Conservation (phyloP, 2,329 filamentous ascomycete species). For the Claviceps sorghi region DNA sequence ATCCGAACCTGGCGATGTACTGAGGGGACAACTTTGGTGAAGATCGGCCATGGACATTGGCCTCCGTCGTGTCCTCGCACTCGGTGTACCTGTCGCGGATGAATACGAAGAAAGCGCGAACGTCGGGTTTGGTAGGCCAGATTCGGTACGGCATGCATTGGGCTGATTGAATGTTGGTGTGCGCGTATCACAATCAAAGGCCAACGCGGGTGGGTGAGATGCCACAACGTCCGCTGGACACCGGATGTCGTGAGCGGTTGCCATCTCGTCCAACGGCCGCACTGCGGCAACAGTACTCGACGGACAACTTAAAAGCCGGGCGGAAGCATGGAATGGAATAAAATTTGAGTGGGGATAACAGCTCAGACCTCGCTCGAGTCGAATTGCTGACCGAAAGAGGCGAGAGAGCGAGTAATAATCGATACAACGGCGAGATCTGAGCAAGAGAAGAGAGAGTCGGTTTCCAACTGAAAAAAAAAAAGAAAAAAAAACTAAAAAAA, state of each 20-base stretch:
- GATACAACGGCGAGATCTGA: background rate
- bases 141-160: conserved; percentile 2
- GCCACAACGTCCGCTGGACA: conserved; percentile 16
- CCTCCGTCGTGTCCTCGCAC: conserved; percentile 35
- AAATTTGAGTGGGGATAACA: background rate
- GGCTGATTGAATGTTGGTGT: background rate
- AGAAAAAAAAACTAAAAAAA: too few relatives aligned
- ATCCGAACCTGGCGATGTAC: conserved; percentile 14
- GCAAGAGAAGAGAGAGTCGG: background rate
- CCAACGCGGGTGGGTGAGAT: background rate
- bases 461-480: background rate
- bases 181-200: conserved; percentile 4
- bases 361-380: background rate
- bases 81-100: conserved; percentile 21
- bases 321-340: conserved; percentile 24
- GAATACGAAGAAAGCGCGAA: conserved; percentile 47
- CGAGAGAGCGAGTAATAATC: background rate
- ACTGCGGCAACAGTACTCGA: conserved; percentile 31
- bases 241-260: conserved; percentile 25
- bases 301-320: conserved; percentile 22
- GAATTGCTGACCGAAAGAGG: background rate
- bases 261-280: conserved; percentile 33
- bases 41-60: conserved; percentile 39
- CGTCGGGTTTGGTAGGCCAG: conserved; percentile 44
- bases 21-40: conserved; percentile 17